Conservation (phyloP, 768 basidiomycete species). For the Mycena capillaripes region DNA sequence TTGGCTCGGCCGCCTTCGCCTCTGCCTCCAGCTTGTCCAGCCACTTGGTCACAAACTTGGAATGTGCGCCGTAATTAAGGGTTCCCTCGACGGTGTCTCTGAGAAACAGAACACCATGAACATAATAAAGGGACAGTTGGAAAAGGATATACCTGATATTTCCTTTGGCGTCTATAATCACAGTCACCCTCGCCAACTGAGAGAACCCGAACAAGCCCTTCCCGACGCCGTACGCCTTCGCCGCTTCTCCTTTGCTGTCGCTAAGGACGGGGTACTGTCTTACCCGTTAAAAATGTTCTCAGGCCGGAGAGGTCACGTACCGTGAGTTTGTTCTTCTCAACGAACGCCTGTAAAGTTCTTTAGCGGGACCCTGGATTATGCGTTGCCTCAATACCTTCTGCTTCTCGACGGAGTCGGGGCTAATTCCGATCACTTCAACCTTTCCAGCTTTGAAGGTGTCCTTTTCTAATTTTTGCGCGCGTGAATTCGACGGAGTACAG, state of each 20-base stretch:
- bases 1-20: constrained; percentile 37
- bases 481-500: neutral
- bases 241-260: constrained; percentile 72
- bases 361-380: no score
- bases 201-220: constrained; percentile 77
- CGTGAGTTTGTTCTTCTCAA: constrained; percentile 75
- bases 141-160: constrained; percentile 66
- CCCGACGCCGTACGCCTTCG: constrained; percentile 76
- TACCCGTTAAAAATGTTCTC: neutral
- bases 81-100: constrained; percentile 74
- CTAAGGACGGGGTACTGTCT: constrained; percentile 85
- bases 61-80: constrained; percentile 74
- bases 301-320: constrained; percentile 52
- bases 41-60: constrained; percentile 80
- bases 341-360: constrained; percentile 49
- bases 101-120: constrained; percentile 21
- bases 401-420: constrained; percentile 77
- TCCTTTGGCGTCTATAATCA: constrained; percentile 82
- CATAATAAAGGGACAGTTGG: neutral
- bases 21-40: constrained; percentile 66
- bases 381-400: constrained; percentile 65
- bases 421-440: constrained; percentile 80
- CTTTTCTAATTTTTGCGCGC: constrained; percentile 58
- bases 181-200: constrained; percentile 74
- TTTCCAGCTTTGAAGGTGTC: constrained; percentile 75